phyloP scores from a whole-genome alignment of 129 eudicot genomes.

The Arctium minus region DNA sequence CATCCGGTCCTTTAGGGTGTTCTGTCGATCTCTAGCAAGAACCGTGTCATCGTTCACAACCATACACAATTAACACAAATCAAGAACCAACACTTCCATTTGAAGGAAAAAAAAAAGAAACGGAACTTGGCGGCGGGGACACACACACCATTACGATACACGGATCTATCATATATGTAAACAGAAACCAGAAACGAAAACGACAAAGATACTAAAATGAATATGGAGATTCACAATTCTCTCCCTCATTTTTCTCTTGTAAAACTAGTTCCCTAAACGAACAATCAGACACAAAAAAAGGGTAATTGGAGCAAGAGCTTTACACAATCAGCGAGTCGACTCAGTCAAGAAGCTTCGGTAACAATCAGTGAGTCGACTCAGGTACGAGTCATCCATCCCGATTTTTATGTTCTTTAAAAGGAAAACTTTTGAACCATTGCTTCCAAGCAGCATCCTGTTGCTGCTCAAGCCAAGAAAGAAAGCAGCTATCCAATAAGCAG shows the following conservation, averaged over 20 bases:
- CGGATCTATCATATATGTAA: not conserved
- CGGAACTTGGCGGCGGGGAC: not conserved
- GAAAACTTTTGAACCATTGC: slow-evolving; percentile 56
- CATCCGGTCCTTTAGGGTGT: not conserved
- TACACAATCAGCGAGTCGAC: slow-evolving; percentile 11
- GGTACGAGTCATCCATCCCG: slow-evolving; percentile 35
- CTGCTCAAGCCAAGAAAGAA: slow-evolving; percentile 91
- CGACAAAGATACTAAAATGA: not conserved
- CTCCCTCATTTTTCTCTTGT: slow-evolving; percentile 10
- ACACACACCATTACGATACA: not conserved
- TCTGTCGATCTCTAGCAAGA: not conserved
- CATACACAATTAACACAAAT: not conserved
- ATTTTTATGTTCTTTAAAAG: slow-evolving; percentile 36
- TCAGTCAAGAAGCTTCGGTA: not conserved
- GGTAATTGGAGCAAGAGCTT: slow-evolving; percentile 8
- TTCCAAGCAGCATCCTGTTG: slow-evolving; percentile 97
- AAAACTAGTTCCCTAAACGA: not conserved
- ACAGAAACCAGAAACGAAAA: slow-evolving; percentile 3
- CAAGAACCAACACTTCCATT: not conserved
- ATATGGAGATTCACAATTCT: slow-evolving; percentile 9
- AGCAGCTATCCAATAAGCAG: slow-evolving; percentile 74
- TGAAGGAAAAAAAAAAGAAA: not conserved
- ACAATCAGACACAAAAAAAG: not conserved
- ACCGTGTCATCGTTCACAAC: not conserved
- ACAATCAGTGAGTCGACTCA: slow-evolving; percentile 7